A percentile compares a stretch with the other conserved stretches of the same genome.
Evolutionary conservation across 2,329 filamentous ascomycete species (phyloP).

Genomic region (Neofusicoccum parvum): DNA sequence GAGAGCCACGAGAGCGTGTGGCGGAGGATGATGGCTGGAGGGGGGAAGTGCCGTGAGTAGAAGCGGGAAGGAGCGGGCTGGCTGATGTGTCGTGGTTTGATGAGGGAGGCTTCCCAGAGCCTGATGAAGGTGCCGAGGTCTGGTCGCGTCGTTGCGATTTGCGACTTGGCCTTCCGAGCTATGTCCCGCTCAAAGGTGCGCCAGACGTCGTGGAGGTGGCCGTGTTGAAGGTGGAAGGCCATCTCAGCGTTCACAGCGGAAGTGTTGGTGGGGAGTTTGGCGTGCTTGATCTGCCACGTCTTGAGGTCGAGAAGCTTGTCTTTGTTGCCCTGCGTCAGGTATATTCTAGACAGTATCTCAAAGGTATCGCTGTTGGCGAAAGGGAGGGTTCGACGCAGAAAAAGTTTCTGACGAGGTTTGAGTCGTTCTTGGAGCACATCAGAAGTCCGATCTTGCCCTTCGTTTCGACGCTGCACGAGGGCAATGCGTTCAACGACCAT

Average conservation of each 20-base stretch:
- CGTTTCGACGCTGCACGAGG: not conserved
- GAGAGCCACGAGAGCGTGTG: not conserved
- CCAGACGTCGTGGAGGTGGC: constrained; percentile 34
- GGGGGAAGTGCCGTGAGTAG: not conserved
- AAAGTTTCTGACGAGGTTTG: not conserved
- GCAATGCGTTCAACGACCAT: constrained; percentile 32
- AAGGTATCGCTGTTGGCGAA: constrained; percentile 35
- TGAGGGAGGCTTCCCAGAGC: constrained; percentile 10
- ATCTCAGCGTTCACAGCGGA: constrained; percentile 39
- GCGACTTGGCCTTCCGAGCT: not conserved
- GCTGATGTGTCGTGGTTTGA: not conserved
- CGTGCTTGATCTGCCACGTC: constrained; percentile 29
- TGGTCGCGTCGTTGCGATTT: not conserved
- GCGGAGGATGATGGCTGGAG: not conserved
- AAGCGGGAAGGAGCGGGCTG: not conserved
- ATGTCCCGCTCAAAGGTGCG: not conserved
- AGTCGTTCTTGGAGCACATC: not conserved
- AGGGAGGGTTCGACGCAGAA: constrained; percentile 25
- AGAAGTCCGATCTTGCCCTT: not conserved
- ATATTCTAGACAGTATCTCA: constrained; percentile 36
- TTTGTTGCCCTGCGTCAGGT: constrained; percentile 32
- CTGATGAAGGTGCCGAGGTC: not conserved
- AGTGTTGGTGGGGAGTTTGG: constrained; percentile 28
- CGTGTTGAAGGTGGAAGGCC: constrained; percentile 33
- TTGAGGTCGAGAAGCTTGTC: constrained; percentile 38